These are phyloP conservation scores for Nannizziopsis arthrosporioides DNA, from an alignment of 2,329 filamentous ascomycete species.

Conservation along the genomic window DNA sequence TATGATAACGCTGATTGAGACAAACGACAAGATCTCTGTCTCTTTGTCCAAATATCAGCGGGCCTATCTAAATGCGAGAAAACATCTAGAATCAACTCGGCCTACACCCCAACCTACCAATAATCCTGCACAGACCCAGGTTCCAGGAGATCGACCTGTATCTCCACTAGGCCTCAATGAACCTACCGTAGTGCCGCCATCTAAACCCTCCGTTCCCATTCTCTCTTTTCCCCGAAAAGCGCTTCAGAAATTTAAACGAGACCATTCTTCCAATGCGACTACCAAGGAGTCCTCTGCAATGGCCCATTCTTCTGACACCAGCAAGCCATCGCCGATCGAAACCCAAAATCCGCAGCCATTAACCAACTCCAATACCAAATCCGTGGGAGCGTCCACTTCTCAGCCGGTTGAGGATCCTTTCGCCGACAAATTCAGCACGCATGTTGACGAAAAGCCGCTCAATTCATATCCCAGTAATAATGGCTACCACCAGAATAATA, in stretches of 20 bases:
- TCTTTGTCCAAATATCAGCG: conserved; percentile 76
- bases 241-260: conserved; percentile 6
- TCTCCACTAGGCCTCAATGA: background rate
- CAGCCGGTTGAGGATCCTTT: conserved; percentile 34
- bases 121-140: background rate
- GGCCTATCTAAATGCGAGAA: conserved; percentile 52
- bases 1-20: conserved; percentile 85
- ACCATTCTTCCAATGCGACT: background rate
- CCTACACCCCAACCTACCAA: background rate
- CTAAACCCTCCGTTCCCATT: conserved; percentile 9
- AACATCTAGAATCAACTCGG: conserved; percentile 18
- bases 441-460: conserved; percentile 3
- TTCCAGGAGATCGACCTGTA: background rate
- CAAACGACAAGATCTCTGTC: conserved; percentile 78
- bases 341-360: background rate
- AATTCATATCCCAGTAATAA: background rate
- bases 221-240: conserved; percentile 14
- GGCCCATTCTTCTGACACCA: background rate
- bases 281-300: background rate
- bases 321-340: conserved; percentile 1
- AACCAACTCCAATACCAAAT: background rate
- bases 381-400: conserved; percentile 2
- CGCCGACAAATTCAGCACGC: conserved; percentile 23
- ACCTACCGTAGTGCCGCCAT: background rate
- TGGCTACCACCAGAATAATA: background rate